These are phyloP conservation scores for Ogataea nitratoaversa DNA, from an alignment of 805 yeast species.

Conservation along the genomic window DNA sequence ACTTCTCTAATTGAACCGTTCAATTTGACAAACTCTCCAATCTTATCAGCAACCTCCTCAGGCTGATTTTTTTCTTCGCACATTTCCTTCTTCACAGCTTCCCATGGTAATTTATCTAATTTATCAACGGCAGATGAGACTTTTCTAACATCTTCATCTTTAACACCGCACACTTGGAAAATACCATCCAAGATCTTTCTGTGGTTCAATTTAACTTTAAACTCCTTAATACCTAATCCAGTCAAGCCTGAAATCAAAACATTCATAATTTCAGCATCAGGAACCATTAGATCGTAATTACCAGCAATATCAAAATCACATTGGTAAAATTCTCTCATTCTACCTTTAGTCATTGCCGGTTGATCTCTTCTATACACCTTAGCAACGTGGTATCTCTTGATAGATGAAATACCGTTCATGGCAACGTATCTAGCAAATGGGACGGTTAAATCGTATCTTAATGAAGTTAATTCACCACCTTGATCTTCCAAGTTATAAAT, in stretches of 20 bases:
- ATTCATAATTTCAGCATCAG: slow-evolving; percentile 87
- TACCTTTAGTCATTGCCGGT: slow-evolving; percentile 99
- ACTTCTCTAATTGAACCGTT: slow-evolving; percentile 72
- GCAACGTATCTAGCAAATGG: slow-evolving; percentile 98
- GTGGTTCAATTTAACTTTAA: slow-evolving; percentile 90
- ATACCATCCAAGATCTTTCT: slow-evolving; percentile 95
- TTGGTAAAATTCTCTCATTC: slow-evolving; percentile 99
- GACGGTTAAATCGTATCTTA: slow-evolving; percentile 95
- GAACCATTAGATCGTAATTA: slow-evolving; percentile 85
- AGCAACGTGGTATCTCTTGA: slow-evolving; percentile 95
- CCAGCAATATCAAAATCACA: slow-evolving; percentile 99
- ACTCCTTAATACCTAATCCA: slow-evolving; percentile 79
- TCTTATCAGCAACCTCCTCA: slow-evolving; percentile 87
- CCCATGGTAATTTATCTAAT: slow-evolving; percentile 95
- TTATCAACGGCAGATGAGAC: slow-evolving; percentile 95
- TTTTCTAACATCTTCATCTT: slow-evolving; percentile 88
- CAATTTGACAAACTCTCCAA: slow-evolving; percentile 86
- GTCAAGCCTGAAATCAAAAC: slow-evolving; percentile 81
- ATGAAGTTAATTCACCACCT: slow-evolving; percentile 95
- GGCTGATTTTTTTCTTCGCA: slow-evolving; percentile 84
- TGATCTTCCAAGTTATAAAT: slow-evolving; percentile 96
- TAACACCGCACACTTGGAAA: slow-evolving; percentile 91
- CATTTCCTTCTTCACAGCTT: slow-evolving; percentile 87
- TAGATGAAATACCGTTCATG: slow-evolving; percentile 83
- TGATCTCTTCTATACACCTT: slow-evolving; percentile 99